These are phyloP conservation scores for Podospora pseudocomata DNA, from an alignment of 495 filamentous ascomycete species.

Conservation along the genomic window DNA sequence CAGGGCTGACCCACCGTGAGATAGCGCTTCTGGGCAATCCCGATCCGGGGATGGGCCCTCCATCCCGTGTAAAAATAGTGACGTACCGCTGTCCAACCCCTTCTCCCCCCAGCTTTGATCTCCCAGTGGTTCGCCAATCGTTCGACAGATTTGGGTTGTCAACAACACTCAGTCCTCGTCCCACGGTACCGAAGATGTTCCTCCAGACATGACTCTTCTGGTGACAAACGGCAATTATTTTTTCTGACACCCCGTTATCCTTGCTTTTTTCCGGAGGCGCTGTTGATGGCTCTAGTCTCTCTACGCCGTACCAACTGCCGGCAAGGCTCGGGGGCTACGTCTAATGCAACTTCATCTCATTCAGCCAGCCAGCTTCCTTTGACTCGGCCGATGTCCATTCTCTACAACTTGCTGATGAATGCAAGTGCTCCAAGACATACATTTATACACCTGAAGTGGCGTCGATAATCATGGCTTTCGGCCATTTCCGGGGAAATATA, in stretches of 20 bases:
- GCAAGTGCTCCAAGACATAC: constrained; percentile 11
- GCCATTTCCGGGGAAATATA: constrained; percentile 3
- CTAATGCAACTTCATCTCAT: not conserved
- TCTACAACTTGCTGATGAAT: not conserved
- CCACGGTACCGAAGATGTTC: not conserved
- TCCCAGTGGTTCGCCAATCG: not conserved
- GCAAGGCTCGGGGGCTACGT: not conserved
- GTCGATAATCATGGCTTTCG: not conserved
- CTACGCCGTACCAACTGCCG: not conserved
- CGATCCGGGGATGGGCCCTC: not conserved
- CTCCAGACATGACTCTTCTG: not conserved
- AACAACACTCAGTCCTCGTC: not conserved
- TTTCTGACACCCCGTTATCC: not conserved
- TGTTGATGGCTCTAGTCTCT: not conserved
- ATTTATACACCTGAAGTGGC: not conserved
- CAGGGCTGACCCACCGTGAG: constrained; percentile 1
- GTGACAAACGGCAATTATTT: not conserved
- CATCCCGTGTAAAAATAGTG: constrained; percentile 7
- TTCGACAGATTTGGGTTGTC: not conserved
- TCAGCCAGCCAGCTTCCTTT: not conserved
- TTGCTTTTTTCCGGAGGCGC: not conserved
- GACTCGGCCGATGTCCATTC: not conserved
- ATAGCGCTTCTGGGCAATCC: constrained; percentile 2
- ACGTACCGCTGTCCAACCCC: not conserved
- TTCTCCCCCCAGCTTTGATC: not conserved